phyloP scores from a whole-genome alignment of 345 rosid genomes.

The Aethionema arabicum region DNA sequence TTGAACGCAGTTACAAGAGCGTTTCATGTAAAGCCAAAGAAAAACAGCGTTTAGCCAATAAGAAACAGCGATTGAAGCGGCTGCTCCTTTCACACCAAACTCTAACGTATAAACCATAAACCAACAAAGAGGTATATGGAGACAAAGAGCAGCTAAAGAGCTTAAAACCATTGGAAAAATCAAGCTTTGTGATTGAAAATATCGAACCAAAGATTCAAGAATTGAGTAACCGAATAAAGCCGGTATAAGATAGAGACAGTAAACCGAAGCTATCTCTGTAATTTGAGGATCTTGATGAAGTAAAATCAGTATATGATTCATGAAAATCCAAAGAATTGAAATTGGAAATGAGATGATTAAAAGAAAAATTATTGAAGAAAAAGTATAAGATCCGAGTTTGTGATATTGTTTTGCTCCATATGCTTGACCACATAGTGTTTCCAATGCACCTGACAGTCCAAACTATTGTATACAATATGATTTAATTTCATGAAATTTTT shows the following conservation, averaged over 20 bases:
- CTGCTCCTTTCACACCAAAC: conserved; percentile 37
- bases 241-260: conserved; percentile 35
- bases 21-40: conserved; percentile 38
- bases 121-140: conserved; percentile 37
- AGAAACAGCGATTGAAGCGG: conserved; percentile 26
- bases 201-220: conserved; percentile 34
- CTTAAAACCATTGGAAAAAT: conserved; percentile 38
- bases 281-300: conserved; percentile 41
- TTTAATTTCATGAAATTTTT: neutral
- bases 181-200: conserved; percentile 33
- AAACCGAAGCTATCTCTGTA: conserved; percentile 27
- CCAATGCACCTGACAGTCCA: conserved; percentile 78
- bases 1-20: conserved; percentile 11
- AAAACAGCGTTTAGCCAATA: conserved; percentile 34
- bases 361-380: conserved; percentile 29
- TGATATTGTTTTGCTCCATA: conserved; percentile 70
- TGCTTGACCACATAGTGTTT: conserved; percentile 86
- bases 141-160: conserved; percentile 28
- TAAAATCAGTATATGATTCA: conserved; percentile 28
- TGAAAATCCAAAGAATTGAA: conserved; percentile 37
- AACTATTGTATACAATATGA: conserved; percentile 23
- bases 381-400: conserved; percentile 38
- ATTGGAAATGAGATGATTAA: conserved; percentile 27
- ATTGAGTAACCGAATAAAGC: conserved; percentile 34
- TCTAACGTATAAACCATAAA: conserved; percentile 33